Conservation (phyloP, 1,139 yeast species). For the Yamadazyma atmosphaerica region DNA sequence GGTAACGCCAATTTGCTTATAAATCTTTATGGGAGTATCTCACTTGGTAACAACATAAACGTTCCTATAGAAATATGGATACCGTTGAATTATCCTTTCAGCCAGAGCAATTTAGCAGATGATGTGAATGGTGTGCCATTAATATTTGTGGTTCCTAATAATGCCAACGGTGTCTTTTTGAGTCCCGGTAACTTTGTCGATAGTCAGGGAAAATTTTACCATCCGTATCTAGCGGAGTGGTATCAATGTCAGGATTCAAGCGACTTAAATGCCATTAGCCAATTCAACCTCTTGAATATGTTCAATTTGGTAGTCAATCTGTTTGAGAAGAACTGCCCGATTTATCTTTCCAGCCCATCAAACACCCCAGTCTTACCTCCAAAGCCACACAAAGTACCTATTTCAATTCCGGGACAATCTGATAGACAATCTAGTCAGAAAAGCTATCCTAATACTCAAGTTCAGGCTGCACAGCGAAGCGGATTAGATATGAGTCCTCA, state of each 20-base stretch:
- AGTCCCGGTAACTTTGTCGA: constrained; percentile 71
- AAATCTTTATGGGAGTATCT: constrained; percentile 57
- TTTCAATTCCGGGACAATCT: constrained; percentile 3
- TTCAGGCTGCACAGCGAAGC: constrained; percentile 5
- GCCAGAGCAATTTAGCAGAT: too few relatives aligned
- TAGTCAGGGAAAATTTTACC: constrained; percentile 70
- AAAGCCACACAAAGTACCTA: constrained; percentile 5
- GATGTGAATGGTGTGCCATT: constrained; percentile 53
- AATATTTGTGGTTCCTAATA: constrained; percentile 56
- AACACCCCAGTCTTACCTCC: constrained; percentile 8
- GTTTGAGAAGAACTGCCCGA: constrained; percentile 41
- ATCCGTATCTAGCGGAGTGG: constrained; percentile 71
- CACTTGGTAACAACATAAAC: constrained; percentile 23
- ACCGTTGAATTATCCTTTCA: constrained; percentile 66
- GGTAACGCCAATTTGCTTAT: constrained; percentile 65
- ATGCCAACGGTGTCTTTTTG: constrained; percentile 35
- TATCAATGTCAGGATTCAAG: constrained; percentile 18
- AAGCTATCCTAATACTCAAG: constrained; percentile 6
- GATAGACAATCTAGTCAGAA: not conserved
- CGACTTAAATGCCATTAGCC: constrained; percentile 10
- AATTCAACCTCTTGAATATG: constrained; percentile 39
- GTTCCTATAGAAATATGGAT: constrained; percentile 79
- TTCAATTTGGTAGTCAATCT: constrained; percentile 36
- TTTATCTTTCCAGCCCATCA: constrained; percentile 11
- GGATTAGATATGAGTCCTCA: constrained; percentile 44